Base-by-base conservation (phyloP, 202 grass and related monocot genomes). In the Dendrocalamus latiflorus region DNA sequence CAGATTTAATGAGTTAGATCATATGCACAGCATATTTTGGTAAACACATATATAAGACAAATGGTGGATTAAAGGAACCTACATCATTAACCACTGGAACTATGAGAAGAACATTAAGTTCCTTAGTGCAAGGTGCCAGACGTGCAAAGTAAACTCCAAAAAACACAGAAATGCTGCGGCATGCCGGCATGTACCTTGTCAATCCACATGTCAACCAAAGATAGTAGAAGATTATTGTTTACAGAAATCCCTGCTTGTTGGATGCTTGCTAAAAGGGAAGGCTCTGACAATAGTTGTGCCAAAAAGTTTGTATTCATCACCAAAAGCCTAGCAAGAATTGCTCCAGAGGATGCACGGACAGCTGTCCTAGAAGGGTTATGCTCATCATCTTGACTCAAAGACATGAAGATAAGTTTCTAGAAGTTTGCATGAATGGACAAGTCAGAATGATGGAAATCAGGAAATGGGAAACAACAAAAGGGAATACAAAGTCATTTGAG, bases 251-350 rank as follows among this genome's bases (percentile, higher is more conserved):
- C 93, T 59, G 96, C 83, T 80, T 98, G 96, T 69, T 90, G 89
- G 71, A 98, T 90, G 68, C 59, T 90, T 59, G 80, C 17, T 21
- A 48, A 54, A 88, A 98, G 89, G 59, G 89, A 81, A 78, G 86
- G 80, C 60, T 98, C 96, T 57, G 96, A 98, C 85, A 90, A 84
- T 66, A 98, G 81, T 56, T 98, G 93, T 15, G 89, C 93, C 14
- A 79, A 86, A 91, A 93, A 98, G 83, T 92, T 95, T 24, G 96
- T 98, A 78, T 95, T 98, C 90, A 95, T 93, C 67, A 98, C 93
- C 44, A 98, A 81, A 82, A 98, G 82, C 84, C 87, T 95, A 65
- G 96, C 96, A 77, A 98, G 65, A 90, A 98, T 95, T 7, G 96
- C 91, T 65, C 90, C 89, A 70, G 92, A 83, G 48, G 90, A 89